Base-by-base conservation (phyloP, 2,329 filamentous ascomycete species). In the Scedosporium boydii region DNA sequence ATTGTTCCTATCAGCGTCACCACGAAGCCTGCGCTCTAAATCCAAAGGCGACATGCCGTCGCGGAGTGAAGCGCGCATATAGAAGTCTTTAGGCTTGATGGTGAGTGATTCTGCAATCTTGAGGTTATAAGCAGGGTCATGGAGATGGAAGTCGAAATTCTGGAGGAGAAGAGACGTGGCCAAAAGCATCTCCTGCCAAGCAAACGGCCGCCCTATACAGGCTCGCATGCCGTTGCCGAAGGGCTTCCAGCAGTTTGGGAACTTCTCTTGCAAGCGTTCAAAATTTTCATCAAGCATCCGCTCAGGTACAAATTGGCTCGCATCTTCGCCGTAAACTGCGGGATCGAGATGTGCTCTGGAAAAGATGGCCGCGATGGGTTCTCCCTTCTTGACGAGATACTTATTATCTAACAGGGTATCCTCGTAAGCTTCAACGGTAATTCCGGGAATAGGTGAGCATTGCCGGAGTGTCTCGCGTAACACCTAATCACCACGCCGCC, bases 131-230 rank as follows among this genome's bases (percentile, higher is more conserved):
- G 75, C 77, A 0, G 86, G 81, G 64, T 91, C 82, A 61, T 86
- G 72, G 58, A 78, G 77, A 64, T n/a, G n/a, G n/a, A 91, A 84
- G 66, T 89, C 82, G 74, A 91, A 90, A 68, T 87, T 89, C 68
- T 90, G 88, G 63, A 91, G 76, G 12, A 90, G 70, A 67, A 88
- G 79, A 0, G 85, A 83, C 67, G 86, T 76, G 9, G 81, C 80
- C 0, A 90, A 74, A 4, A 88, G 70, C 1, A 82, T 79, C 72
- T 93, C 89, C 69, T 93, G 89, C 86, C 86, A 89, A 1, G 89
- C 88, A 70, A 92, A 92, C 0, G 84, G 80, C 1, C 88, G 77
- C 3, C 89, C 89, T 64, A 92, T 91, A 67, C 89, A 93, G 1
- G 78, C 86, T 61, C 89, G 77, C 65, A 82, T 78, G 1, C 89